Base-by-base conservation (phyloP, 2,329 filamentous ascomycete genomes). In the Alternaria novae-zelandiae region DNA sequence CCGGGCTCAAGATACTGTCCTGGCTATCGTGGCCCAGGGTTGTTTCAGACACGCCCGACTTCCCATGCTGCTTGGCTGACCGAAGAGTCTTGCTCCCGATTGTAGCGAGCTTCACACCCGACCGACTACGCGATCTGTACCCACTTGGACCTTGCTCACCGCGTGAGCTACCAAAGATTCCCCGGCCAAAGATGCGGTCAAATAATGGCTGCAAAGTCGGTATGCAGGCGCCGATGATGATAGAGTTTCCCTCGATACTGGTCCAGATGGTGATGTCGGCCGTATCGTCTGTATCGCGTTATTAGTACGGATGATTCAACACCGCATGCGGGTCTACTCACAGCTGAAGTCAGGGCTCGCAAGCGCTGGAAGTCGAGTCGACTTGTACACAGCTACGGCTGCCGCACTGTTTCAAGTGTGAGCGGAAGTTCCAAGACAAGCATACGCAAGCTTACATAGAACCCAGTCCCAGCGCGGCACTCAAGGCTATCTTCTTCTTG, bases 191-290 rank as follows among this genome's bases (percentile, higher is more conserved):
- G 47, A 51, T 12, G 26, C 11, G 26, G 26, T 51, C 47, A 8
- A 51, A 30, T 7, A 57, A 20, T 57, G 28, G 44, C 15, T 50
- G 54, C 20, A 57, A 30, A 25, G 44, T 57, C 23, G 54, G 54
- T 49, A 57, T 57, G 44, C 44, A 50, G 36, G 54, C 54, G 25
- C 13, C 54, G 54, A 57, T 57, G 44, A 57, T 57, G 54, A 50
- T 57, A 11, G 20, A 15, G 32, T 57, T 57, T 17, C 54, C 54
- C 30, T 57, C 44, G 3, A 50, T 57, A 28, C 54, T 57, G n/a
- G 54, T 57, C 54, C 44, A 57, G 26, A 57, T n/a, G 9, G 54
- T 57, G 11, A 57, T 57, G 26, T 49, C 46, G 32, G 55, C 21
- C 21, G n/a, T 26, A 21, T 51, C 12, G 36, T 51, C 28, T 44